Evolutionary conservation across 371 early-diverging fungal species (phyloP), one percentile per base, ranked within the genome.

Genomic region (Mucor plumbeus): DNA sequence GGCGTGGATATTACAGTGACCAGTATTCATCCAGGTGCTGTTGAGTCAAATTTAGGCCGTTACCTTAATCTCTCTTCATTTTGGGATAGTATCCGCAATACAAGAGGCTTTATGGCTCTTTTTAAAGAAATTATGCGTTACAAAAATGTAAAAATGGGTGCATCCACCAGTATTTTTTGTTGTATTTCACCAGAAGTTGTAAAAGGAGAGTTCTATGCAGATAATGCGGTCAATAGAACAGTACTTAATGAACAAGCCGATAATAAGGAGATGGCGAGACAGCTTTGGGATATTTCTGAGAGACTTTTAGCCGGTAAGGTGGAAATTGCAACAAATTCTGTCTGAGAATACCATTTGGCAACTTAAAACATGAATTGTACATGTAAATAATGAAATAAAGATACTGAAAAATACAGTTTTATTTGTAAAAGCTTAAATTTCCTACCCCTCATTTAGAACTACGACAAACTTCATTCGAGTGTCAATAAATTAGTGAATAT

Each of bases 11-110:
- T 56, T 13, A 55, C 55, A 5, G 54, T 54, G 2, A 39, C 40
- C 7, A 53, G 54, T 63, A 39, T 54, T 53, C 63, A 63, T 63
- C 63, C 63, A 15, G 63, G 54, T 14, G 21, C 11, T 59, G 59
- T 59, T 2, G 19, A 21, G 4, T 40, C 41, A 17, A 59, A 59
- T 43, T 19, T 59, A 1, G 15, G 11, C 13, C 43, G 59, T 11
- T n/a, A 19, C 3, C 26, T 15, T 0, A 4, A 11, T 13, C 38
- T 40, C 5, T 31, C 13, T 4, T 15, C 4, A 21, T 1, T 26
- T 26, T 26, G 10, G 9, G 53, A 54, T 9, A 26, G 13, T 31
- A 0, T 53, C 3, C 21, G 40, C 1, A 17, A 39, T 1, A 21
- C 53, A 31, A 50, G 36, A 19, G 21, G 35, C 4, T 15, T 9